A percentile compares a stretch with the other conserved stretches of the same genome.
Evolutionary conservation across 148 eudicot genomes (phyloP).

Genomic region (Pouteria glomerata): DNA sequence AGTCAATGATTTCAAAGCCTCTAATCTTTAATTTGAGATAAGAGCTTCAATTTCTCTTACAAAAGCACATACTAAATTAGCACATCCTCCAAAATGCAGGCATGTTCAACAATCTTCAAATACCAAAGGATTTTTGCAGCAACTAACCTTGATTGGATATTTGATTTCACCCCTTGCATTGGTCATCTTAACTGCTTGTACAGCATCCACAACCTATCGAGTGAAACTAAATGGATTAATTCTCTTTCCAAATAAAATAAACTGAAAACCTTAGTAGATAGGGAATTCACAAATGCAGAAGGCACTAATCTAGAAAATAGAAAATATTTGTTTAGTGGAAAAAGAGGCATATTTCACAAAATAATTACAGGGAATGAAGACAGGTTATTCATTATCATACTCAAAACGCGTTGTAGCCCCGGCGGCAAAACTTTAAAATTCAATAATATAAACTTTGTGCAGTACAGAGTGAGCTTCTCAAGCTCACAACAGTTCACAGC

Average conservation of each 20-base stretch:
- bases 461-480: not conserved
- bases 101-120: not conserved
- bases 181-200: slow-evolving; percentile 84
- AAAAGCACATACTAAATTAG: not conserved
- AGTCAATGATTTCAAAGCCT: not conserved
- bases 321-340: not conserved
- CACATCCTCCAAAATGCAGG: not conserved
- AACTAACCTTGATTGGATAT: slow-evolving; percentile 91
- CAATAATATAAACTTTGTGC: not conserved
- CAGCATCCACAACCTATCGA: slow-evolving; percentile 85
- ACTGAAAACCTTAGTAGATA: not conserved
- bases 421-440: too few species aligned
- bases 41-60: not conserved
- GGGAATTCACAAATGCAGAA: not conserved
- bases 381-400: too few species aligned
- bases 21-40: not conserved
- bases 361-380: not conserved
- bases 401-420: too few species aligned
- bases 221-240: not conserved
- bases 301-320: not conserved
- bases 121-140: not conserved
- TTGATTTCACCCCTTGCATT: slow-evolving; percentile 86
- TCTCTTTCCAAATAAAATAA: not conserved
- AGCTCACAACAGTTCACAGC: not conserved
- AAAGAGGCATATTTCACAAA: not conserved